Conservation (phyloP, 2,329 filamentous ascomycete genomes). For the Aspergillus versicolor region DNA sequence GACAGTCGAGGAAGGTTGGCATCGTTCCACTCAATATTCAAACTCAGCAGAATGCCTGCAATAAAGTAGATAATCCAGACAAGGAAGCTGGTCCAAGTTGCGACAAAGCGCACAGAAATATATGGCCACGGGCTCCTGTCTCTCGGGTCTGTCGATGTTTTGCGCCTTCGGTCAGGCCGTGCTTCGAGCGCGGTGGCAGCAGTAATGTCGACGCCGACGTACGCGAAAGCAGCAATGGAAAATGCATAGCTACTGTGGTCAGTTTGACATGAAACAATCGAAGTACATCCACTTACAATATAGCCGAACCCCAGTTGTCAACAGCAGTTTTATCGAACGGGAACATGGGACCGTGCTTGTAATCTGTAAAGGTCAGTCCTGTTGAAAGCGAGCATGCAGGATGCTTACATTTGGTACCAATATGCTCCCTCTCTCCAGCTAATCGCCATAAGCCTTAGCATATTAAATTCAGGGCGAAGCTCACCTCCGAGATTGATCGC, state of each 20-base stretch:
- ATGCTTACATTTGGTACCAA: conserved; percentile 17
- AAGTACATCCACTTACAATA: conserved; percentile 22
- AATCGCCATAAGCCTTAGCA: not conserved
- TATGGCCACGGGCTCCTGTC: conserved; percentile 7
- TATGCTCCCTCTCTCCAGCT: conserved; percentile 5
- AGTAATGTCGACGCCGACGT: conserved; percentile 34
- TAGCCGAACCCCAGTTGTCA: conserved; percentile 22
- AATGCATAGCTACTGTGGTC: conserved; percentile 25
- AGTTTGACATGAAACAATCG: not conserved
- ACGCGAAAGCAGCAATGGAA: conserved; percentile 32
- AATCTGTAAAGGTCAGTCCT: conserved; percentile 7
- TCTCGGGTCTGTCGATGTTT: not conserved
- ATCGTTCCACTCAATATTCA: conserved; percentile 27
- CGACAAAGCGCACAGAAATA: conserved; percentile 26
- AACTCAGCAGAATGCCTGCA: conserved; percentile 23
- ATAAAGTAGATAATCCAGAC: conserved; percentile 27
- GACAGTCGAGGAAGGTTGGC: conserved; percentile 19
- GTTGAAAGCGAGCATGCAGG: not conserved
- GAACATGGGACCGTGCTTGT: conserved; percentile 14
- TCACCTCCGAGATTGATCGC: conserved; percentile 24
- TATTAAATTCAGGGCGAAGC: not conserved
- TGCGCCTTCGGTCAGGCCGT: conserved; percentile 13
- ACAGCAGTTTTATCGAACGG: conserved; percentile 23
- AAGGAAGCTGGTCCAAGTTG: conserved; percentile 31
- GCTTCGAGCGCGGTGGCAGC: conserved; percentile 37